phyloP scores from a whole-genome alignment of 495 filamentous ascomycete species.

The Geopyxis carbonaria region DNA sequence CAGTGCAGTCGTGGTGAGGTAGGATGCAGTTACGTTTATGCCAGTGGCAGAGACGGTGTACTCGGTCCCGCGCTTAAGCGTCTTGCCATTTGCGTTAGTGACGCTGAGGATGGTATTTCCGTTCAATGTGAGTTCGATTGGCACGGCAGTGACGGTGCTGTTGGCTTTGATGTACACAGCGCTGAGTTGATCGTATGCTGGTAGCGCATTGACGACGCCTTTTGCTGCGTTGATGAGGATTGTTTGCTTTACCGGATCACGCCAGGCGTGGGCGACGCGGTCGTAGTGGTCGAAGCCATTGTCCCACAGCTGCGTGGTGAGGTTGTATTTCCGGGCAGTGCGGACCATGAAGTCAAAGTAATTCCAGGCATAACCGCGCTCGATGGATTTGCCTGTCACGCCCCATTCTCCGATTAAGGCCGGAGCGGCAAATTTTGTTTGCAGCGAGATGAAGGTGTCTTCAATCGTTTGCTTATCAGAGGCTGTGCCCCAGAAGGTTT shows the following conservation, averaged over 20 bases:
- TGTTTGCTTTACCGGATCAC: slow-evolving; percentile 32
- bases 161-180: slow-evolving; percentile 36
- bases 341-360: slow-evolving; percentile 40
- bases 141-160: slow-evolving; percentile 28
- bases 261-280: slow-evolving; percentile 31
- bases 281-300: slow-evolving; percentile 36
- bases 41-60: slow-evolving; percentile 31
- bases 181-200: slow-evolving; percentile 20
- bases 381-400: slow-evolving; percentile 32
- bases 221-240: slow-evolving; percentile 32
- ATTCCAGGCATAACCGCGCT: slow-evolving; percentile 40
- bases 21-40: slow-evolving; percentile 34
- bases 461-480: slow-evolving; percentile 34
- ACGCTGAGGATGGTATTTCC: slow-evolving; percentile 37
- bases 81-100: slow-evolving; percentile 25
- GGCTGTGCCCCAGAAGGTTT: slow-evolving; percentile 42
- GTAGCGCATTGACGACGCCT: slow-evolving; percentile 34
- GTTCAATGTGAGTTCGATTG: slow-evolving; percentile 35
- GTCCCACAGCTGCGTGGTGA: slow-evolving; percentile 40
- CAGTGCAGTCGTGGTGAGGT: slow-evolving; percentile 31
- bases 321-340: slow-evolving; percentile 31
- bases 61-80: slow-evolving; percentile 27
- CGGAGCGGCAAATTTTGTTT: slow-evolving; percentile 39
- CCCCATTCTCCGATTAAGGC: slow-evolving; percentile 44
- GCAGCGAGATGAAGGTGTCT: slow-evolving; percentile 35